Conservation (phyloP, 1,139 yeast species). For the Eremothecium gossypii region DNA sequence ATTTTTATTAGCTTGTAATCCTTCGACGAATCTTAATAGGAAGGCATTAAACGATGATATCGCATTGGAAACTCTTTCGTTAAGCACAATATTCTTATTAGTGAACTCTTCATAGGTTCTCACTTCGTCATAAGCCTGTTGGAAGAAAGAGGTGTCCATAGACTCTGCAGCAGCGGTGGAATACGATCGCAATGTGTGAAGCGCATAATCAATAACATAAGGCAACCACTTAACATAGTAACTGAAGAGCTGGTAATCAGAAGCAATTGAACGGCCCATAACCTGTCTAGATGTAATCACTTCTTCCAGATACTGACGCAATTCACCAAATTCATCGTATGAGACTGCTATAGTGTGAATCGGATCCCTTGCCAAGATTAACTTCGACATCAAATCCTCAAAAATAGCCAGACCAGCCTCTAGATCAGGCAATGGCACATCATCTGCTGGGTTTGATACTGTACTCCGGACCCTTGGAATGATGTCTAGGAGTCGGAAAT, state of each 20-base stretch:
- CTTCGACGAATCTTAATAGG: slow-evolving; percentile 15
- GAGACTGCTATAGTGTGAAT: slow-evolving; percentile 31
- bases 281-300: slow-evolving; percentile 15
- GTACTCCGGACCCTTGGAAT: slow-evolving; percentile 70
- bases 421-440: slow-evolving; percentile 66
- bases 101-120: slow-evolving; percentile 10
- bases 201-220: slow-evolving; percentile 41
- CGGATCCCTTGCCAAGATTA: slow-evolving; percentile 43
- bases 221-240: slow-evolving; percentile 38
- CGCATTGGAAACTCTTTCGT: slow-evolving; percentile 11
- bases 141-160: slow-evolving; percentile 16
- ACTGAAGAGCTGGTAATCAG: slow-evolving; percentile 7
- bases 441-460: slow-evolving; percentile 53
- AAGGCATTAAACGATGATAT: slow-evolving; percentile 24
- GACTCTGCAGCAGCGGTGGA: neutral
- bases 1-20: slow-evolving; percentile 30
- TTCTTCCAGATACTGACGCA: slow-evolving; percentile 18
- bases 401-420: slow-evolving; percentile 71
- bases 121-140: slow-evolving; percentile 12
- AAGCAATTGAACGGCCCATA: slow-evolving; percentile 10
- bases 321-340: slow-evolving; percentile 14
- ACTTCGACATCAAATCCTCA: slow-evolving; percentile 57
- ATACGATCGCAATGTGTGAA: slow-evolving; percentile 10
- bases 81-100: slow-evolving; percentile 12
- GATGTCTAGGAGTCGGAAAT: slow-evolving; percentile 64